Evolutionary conservation across 257 asterid species (phyloP), one percentile per base, ranked within the genome.

Genomic region (Fraxinus excelsior): DNA sequence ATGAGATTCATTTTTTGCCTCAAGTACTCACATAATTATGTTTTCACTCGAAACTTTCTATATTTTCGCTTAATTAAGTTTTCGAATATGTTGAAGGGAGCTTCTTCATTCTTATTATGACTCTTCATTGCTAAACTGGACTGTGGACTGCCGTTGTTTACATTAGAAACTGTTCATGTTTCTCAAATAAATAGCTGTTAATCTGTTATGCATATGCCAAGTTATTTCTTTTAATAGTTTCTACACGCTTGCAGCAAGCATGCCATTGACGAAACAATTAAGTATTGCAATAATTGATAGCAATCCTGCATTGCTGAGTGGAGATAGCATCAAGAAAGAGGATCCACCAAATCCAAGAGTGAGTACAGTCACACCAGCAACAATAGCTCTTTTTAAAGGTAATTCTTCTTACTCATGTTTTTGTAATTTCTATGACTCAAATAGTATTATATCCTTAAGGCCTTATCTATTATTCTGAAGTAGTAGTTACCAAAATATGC

Each of bases 331-430:
- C 56, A 86, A 83, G 74, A 89, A 90, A 83, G 99, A 89, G 79
- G 97, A 86, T 76, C 86, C 89, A 40, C 99, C 98, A 46, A 98
- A 93, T 90, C 89, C 97, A 70, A 90, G 99, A 86, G 99, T 96
- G 71, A 96, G 99, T 84, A 96, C 99, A 8, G 97, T 96, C 81
- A 96, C 99, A 3, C 98, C 99, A 75, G 87, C 97, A 65, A 86
- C 97, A 31, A 93, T 89, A 82, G 84, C 88, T 62, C 86, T 84
- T 81, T 96, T 91, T 70, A 83, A 82, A 91, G 98, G 99, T 96
- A 88, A 28, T 71, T n/a, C 26, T 21, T 70, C 60, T 74, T 46
- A 5, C 78, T 42, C 35, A 2, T 78, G 37, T 70, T 71, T 19
- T 73, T 31, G 31, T 70, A 49, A 58, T 67, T 40, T 76, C 35